Evolutionary conservation across 257 asterid species (phyloP).

Genomic region (Gentiana straminea): DNA sequence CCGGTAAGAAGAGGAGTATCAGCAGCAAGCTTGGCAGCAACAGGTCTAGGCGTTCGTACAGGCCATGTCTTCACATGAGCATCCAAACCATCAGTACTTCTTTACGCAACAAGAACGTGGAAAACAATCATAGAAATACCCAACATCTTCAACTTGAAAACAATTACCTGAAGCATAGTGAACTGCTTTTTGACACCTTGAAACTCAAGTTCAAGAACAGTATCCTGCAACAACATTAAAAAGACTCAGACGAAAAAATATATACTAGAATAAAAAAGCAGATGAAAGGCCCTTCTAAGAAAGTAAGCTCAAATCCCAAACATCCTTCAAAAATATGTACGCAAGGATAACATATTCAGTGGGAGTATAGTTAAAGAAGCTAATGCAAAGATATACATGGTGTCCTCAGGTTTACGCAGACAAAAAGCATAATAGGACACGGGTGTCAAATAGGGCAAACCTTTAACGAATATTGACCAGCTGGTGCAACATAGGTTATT

Average conservation of each 20-base stretch:
- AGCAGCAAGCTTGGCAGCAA: slow-evolving; percentile 92
- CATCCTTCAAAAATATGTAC: too few species aligned
- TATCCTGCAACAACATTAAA: slow-evolving; percentile 52
- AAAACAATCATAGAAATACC: background rate
- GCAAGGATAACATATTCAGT: too few species aligned
- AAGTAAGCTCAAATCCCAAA: too few species aligned
- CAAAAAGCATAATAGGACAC: too few species aligned
- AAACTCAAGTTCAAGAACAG: slow-evolving; percentile 97
- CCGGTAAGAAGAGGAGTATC: slow-evolving; percentile 99
- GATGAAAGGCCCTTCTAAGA: too few species aligned
- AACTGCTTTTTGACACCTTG: slow-evolving; percentile 87
- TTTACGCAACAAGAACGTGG: slow-evolving; percentile 1
- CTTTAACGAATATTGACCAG: slow-evolving; percentile 91
- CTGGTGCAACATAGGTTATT: slow-evolving; percentile 81
- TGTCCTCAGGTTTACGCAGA: too few species aligned
- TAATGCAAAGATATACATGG: too few species aligned
- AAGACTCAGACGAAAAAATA: background rate
- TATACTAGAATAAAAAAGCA: background rate
- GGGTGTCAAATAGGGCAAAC: slow-evolving; percentile 22
- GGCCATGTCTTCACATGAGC: slow-evolving; percentile 77
- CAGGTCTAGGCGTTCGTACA: slow-evolving; percentile 96
- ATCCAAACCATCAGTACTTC: slow-evolving; percentile 8
- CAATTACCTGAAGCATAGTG: slow-evolving; percentile 93
- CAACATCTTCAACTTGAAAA: slow-evolving; percentile 8
- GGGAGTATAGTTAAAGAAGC: too few species aligned